Evolutionary conservation across 306 rosid species (phyloP).

Genomic region (Quercus agrifolia): DNA sequence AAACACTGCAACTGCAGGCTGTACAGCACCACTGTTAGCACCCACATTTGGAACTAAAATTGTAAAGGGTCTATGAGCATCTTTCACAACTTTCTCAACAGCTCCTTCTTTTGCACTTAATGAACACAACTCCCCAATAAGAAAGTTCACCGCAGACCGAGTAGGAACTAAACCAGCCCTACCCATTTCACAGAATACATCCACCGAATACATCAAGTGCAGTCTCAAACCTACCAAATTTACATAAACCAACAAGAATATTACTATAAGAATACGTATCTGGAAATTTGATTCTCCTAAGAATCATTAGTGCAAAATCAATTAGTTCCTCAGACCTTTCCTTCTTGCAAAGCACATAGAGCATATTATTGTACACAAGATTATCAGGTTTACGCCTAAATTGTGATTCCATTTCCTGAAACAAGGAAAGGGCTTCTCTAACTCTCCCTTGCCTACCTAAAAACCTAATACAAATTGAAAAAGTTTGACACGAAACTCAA

Average conservation of each 20-base stretch:
- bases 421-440: constrained; percentile 52
- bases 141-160: constrained; percentile 52
- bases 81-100: constrained; percentile 44
- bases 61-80: constrained; percentile 42
- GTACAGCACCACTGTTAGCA: constrained; percentile 44
- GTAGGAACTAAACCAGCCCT: constrained; percentile 55
- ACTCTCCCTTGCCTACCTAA: constrained; percentile 72
- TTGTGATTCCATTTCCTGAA: constrained; percentile 52
- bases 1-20: constrained; percentile 53
- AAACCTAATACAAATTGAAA: constrained; percentile 60
- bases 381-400: constrained; percentile 63
- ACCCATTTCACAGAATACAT: constrained; percentile 49
- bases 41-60: constrained; percentile 56
- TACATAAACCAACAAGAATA: constrained; percentile 63
- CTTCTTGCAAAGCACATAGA: constrained; percentile 68
- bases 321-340: constrained; percentile 50
- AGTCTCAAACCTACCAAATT: constrained; percentile 45
- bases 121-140: constrained; percentile 58
- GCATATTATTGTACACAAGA: constrained; percentile 60
- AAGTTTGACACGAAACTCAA: constrained; percentile 38
- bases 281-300: constrained; percentile 46
- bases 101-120: constrained; percentile 61
- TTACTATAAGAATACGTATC: constrained; percentile 70
- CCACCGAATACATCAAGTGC: constrained; percentile 54
- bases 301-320: constrained; percentile 46